A percentile compares a stretch with the other conserved stretches of the same genome.
phyloP scores from a whole-genome alignment of 306 rosid species.

The Notholithocarpus densiflorus region DNA sequence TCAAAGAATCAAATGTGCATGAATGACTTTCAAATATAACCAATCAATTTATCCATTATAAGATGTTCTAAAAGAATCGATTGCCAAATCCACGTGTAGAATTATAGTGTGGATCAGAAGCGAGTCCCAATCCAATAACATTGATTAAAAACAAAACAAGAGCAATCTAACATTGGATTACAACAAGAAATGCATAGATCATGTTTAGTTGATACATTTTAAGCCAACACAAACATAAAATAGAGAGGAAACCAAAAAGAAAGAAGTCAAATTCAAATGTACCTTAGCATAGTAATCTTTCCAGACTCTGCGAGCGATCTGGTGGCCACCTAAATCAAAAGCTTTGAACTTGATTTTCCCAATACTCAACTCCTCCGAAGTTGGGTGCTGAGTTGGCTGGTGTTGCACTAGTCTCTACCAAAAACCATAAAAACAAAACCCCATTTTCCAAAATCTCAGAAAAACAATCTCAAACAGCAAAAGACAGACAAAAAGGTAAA shows the following conservation, averaged over 20 bases:
- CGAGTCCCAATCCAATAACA: neutral
- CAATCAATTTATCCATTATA: neutral
- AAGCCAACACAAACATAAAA: no score
- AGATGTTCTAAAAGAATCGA: neutral
- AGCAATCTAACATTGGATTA: neutral
- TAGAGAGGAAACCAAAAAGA: neutral
- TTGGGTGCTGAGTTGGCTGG: conserved; percentile 85
- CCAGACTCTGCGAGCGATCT: conserved; percentile 91
- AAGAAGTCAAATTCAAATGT: neutral
- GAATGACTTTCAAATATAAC: neutral
- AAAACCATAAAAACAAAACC: neutral
- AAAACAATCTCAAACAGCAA: neutral
- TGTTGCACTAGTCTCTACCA: conserved; percentile 82
- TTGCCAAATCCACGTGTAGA: neutral
- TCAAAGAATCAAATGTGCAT: neutral
- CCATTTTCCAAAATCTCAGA: neutral
- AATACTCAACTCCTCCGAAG: conserved; percentile 79
- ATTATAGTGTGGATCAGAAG: neutral
- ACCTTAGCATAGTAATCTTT: conserved; percentile 75
- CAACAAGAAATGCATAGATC: neutral
- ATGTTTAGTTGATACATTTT: neutral
- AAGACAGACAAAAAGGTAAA: neutral
- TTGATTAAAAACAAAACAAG: neutral
- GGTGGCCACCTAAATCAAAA: conserved; percentile 89
- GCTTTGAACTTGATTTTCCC: conserved; percentile 82